Base-by-base conservation (phyloP, 371 early-diverging fungal species). In the Apophysomyces variabilis region DNA sequence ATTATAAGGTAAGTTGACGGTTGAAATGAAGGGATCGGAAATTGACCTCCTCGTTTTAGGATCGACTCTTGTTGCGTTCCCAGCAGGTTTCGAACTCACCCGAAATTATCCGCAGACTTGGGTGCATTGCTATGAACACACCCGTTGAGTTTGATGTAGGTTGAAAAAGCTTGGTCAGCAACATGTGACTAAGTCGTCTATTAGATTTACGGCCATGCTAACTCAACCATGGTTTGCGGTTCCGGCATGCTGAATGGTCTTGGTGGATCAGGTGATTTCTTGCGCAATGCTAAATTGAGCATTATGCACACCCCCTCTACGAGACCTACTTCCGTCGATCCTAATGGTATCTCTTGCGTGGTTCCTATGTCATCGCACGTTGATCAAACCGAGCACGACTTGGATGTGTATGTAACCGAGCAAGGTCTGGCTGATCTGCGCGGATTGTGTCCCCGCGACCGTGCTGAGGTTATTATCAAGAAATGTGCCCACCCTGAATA, bases 71-170 rank as follows among this genome's bases (percentile, higher is more conserved):
- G 47, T 70, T 84, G 64, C 78, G 85, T 66, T 78, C 80, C 43
- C 85, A 84, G 68, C 82, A 82, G 67, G 85, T 84, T 41, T 78
- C 79, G 60, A 84, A 84, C 66, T 79, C 80, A 16, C 85, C 85
- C 38, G 85, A 84, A 67, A 56, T 84, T 37, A 84, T 84, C 60
- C 77, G 85, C 64, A 73, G 85, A 64, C 72, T 84, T 38, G 85
- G 85, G n/a, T 75, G 76, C 67, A 82, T 84, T 60, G 85, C 85
- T 39, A 84, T 84, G 85, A 84, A 84, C 62, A 84, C 85, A 1
- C 85, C 85, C 57, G 80, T 84, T 57, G 85, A 84, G 73, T 78
- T 84, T 46, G 85, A 84, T 63, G 44, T 46, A 64, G 26, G 35
- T 7, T 18, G 7, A 35, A 26, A 54, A 54, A 38, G 21, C 26